phyloP scores from a whole-genome alignment of 106 monocot genomes.

The Chionographis japonica region DNA sequence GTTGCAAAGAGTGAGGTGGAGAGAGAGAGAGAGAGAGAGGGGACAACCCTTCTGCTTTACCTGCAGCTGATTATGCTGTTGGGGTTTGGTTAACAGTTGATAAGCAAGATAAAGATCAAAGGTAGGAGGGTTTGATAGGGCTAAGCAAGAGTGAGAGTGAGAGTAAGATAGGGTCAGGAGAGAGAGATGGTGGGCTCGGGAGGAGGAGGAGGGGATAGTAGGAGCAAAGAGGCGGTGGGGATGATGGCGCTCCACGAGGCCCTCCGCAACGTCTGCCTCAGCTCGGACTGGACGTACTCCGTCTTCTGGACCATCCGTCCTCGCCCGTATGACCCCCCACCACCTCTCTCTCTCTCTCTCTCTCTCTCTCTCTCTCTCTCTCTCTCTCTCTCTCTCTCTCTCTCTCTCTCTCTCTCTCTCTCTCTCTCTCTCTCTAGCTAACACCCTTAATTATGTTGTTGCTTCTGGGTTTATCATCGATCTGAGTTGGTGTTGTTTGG shows the following conservation, averaged over 20 bases:
- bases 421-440: not conserved
- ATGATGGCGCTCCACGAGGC: slow-evolving; percentile 96
- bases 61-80: not conserved
- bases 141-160: not conserved
- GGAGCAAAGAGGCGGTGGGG: slow-evolving; percentile 69
- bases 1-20: not conserved
- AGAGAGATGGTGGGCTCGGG: slow-evolving; percentile 45
- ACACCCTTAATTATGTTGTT: too few species aligned
- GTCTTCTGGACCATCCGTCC: slow-evolving; percentile 95
- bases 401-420: not conserved
- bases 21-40: slow-evolving; percentile 4
- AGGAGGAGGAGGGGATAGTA: slow-evolving; percentile 25
- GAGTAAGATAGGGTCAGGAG: slow-evolving; percentile 2
- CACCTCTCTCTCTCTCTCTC: not conserved
- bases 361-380: not conserved
- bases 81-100: not conserved
- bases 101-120: not conserved
- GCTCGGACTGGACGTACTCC: slow-evolving; percentile 94
- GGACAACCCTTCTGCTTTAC: not conserved
- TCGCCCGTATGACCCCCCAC: slow-evolving; percentile 50
- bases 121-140: not conserved
- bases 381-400: not conserved
- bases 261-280: slow-evolving; percentile 80
- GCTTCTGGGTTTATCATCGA: too few species aligned
- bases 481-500: too few species aligned